phyloP scores from a whole-genome alignment of 2,329 filamentous ascomycete genomes.

The Xylogone sp. region DNA sequence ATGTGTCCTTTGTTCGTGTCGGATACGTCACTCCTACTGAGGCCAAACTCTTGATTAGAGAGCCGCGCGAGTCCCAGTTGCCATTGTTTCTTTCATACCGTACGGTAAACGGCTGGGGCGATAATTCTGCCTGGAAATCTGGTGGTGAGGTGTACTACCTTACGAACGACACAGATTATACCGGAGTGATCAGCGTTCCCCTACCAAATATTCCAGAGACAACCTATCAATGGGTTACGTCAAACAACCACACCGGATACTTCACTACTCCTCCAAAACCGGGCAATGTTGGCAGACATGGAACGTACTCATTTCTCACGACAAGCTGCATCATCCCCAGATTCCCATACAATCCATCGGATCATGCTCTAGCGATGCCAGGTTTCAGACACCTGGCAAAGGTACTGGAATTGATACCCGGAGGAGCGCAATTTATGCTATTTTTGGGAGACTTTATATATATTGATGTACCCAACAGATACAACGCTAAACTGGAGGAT shows the following conservation, averaged over 20 bases:
- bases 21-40: slow-evolving; percentile 81
- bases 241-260: slow-evolving; percentile 79
- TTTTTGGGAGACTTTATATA: slow-evolving; percentile 88
- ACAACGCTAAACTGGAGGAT: slow-evolving; percentile 67
- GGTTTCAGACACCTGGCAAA: slow-evolving; percentile 74
- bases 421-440: slow-evolving; percentile 72
- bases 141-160: slow-evolving; percentile 64
- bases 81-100: slow-evolving; percentile 70
- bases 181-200: slow-evolving; percentile 63
- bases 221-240: slow-evolving; percentile 78
- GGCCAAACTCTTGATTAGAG: slow-evolving; percentile 79
- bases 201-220: slow-evolving; percentile 64
- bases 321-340: slow-evolving; percentile 88
- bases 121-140: slow-evolving; percentile 60
- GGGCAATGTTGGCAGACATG: slow-evolving; percentile 60
- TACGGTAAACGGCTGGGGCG: slow-evolving; percentile 47
- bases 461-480: slow-evolving; percentile 78
- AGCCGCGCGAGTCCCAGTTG: slow-evolving; percentile 71
- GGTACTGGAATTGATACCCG: slow-evolving; percentile 61
- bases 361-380: slow-evolving; percentile 77
- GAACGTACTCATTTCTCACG: slow-evolving; percentile 83
- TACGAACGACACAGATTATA: slow-evolving; percentile 78
- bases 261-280: slow-evolving; percentile 74
- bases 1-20: slow-evolving; percentile 80
- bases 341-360: slow-evolving; percentile 83